Evolutionary conservation across 2,329 filamentous ascomycete genomes (phyloP).

Genomic region (Penicillium sp.): DNA sequence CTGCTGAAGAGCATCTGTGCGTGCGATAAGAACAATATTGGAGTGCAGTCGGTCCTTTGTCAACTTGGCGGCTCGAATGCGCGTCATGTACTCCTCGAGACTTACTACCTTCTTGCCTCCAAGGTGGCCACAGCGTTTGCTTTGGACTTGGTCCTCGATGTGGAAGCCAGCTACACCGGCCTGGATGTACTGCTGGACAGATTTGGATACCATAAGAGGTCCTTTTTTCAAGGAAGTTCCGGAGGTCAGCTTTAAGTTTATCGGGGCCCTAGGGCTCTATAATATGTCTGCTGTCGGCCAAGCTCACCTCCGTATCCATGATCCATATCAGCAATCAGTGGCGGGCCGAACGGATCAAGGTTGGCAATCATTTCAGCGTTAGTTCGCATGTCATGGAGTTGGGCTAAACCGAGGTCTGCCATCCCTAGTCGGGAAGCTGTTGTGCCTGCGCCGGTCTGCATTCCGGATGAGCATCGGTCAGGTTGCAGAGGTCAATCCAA

Average conservation of each 20-base stretch:
- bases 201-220: slow-evolving; percentile 43
- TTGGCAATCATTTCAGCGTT: slow-evolving; percentile 63
- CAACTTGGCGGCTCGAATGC: slow-evolving; percentile 35
- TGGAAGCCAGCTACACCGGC: slow-evolving; percentile 54
- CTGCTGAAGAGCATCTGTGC: slow-evolving; percentile 38
- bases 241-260: too few relatives aligned
- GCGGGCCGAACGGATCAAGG: slow-evolving; percentile 49
- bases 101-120: slow-evolving; percentile 38
- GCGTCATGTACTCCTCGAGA: slow-evolving; percentile 31
- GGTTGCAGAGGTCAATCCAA: not conserved
- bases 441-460: slow-evolving; percentile 58
- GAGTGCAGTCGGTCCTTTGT: slow-evolving; percentile 33
- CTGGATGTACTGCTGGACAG: slow-evolving; percentile 47
- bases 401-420: slow-evolving; percentile 59
- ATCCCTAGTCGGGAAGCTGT: slow-evolving; percentile 57
- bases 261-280: not conserved
- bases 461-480: not conserved
- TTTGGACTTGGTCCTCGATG: slow-evolving; percentile 53
- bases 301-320: slow-evolving; percentile 48
- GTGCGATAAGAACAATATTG: slow-evolving; percentile 43
- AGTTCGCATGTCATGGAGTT: slow-evolving; percentile 57
- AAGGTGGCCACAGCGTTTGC: slow-evolving; percentile 41
- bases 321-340: slow-evolving; percentile 57
- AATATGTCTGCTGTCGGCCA: not conserved
- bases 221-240: not conserved